These are phyloP conservation scores for Penicillium sp. DNA, from an alignment of 2,329 filamentous ascomycete species.

Conservation along the genomic window DNA sequence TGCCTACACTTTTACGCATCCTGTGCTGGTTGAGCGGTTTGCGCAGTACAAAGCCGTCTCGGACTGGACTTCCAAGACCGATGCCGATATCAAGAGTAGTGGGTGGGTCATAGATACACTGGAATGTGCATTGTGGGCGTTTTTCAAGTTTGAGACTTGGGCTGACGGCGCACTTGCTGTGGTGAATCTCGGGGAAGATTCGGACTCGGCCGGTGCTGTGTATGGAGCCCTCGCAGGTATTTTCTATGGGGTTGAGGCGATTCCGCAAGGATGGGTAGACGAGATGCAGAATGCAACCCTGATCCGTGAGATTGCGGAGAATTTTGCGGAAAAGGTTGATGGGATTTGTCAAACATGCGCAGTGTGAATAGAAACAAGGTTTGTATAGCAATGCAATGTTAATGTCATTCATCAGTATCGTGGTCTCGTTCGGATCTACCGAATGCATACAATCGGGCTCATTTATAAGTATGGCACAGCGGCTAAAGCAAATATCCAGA, in stretches of 20 bases:
- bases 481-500: not conserved
- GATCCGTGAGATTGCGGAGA: constrained; percentile 15
- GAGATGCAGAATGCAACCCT: constrained; percentile 26
- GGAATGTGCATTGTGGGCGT: constrained; percentile 44
- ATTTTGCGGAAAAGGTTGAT: constrained; percentile 2
- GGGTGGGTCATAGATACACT: constrained; percentile 46
- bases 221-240: constrained; percentile 46
- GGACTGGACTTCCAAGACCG: constrained; percentile 27
- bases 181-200: constrained; percentile 46
- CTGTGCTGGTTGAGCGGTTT: constrained; percentile 9
- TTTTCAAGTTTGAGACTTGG: constrained; percentile 41
- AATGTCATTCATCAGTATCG: not conserved
- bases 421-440: not conserved
- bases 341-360: not conserved
- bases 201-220: constrained; percentile 47
- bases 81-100: constrained; percentile 32
- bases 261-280: constrained; percentile 32
- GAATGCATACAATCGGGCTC: not conserved
- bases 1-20: constrained; percentile 11
- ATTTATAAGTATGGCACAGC: not conserved
- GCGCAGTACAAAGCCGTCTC: constrained; percentile 11
- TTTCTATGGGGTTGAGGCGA: constrained; percentile 39
- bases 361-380: not conserved
- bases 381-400: not conserved
- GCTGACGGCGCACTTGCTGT: constrained; percentile 40